Base-by-base conservation (phyloP, 202 grass and related monocot genomes). In the Carex arenaria region DNA sequence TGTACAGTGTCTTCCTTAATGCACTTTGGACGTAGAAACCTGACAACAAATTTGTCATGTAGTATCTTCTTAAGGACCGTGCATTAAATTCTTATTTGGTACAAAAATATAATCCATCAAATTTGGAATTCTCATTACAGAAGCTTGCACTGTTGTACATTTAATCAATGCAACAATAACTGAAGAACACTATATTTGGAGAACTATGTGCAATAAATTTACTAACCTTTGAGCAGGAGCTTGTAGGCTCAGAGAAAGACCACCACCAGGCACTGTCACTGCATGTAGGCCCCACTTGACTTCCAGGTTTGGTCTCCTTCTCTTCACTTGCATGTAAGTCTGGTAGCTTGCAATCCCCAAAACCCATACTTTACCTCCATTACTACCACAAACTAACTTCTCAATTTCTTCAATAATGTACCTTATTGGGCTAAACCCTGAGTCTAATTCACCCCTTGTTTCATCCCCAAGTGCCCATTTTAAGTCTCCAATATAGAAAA, bases 401-500 rank as follows among this genome's bases (percentile, higher is more conserved):
- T 85, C 95, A 19, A 97, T 62, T 80, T 91, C 87, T 18, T 80
- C 73, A 26, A 85, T 67, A 88, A 93, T 84, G 84, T 85, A 86
- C 11, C 90, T 87, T 8, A 91, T 87, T 71, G 90, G 87, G 63
- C 78, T 87, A 80, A 92, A 92, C 1, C 23, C 82, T 80, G 61
- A 69, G 18, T 30, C 62, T 82, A 54, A 56, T 32, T 83, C 81
- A 32, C 23, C 67, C 51, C 61, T 71, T 23, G 64, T 66, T 20
- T 94, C 92, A 53, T 89, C 94, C 45, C 79, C 89, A 42, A 90
- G 53, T 59, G 89, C 89, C 91, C 94, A 97, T 80, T 85, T 84
- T 71, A 93, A 67, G 82, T 97, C 89, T 72, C 94, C 91, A 52
- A 91, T 82, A 83, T 88, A 87, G 56, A 97, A 68, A 85, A 97